Percentiles rank a stretch among this genome's conserved stretches.
phyloP scores from a whole-genome alignment of 2,329 filamentous ascomycete species.

The Periconia sp. region DNA sequence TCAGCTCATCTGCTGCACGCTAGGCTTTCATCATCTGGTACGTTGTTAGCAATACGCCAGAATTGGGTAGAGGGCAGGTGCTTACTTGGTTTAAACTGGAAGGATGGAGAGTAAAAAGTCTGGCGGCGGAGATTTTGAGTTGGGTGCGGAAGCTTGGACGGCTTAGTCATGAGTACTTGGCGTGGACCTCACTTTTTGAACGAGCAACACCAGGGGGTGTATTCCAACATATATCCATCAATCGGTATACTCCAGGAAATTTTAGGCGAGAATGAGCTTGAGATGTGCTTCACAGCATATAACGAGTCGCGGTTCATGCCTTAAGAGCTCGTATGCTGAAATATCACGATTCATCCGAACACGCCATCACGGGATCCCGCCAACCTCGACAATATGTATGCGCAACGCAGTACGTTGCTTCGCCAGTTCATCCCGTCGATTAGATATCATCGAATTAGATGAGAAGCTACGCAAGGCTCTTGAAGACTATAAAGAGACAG shows the following conservation, averaged over 20 bases:
- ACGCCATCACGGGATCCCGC: conserved; percentile 36
- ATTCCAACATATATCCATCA: not conserved
- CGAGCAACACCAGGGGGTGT: not conserved
- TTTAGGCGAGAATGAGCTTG: conserved; percentile 27
- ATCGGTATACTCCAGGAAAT: not conserved
- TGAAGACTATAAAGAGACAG: conserved; percentile 37
- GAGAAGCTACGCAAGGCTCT: conserved; percentile 30
- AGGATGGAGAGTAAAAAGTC: conserved; percentile 73
- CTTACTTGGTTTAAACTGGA: conserved; percentile 99
- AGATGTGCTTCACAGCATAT: conserved; percentile 22
- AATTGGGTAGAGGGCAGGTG: conserved; percentile 29
- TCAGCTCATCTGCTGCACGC: conserved; percentile 93
- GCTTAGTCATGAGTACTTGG: conserved; percentile 35
- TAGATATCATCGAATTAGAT: conserved; percentile 14
- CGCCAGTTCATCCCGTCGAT: conserved; percentile 6
- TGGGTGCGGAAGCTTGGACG: conserved; percentile 27
- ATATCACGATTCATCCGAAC: conserved; percentile 40
- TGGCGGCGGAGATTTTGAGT: conserved; percentile 42
- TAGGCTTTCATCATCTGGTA: conserved; percentile 98
- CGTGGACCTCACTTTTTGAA: conserved; percentile 11
- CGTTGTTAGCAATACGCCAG: conserved; percentile 26
- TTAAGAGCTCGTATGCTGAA: conserved; percentile 40
- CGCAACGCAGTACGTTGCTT: conserved; percentile 21
- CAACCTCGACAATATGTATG: conserved; percentile 11
- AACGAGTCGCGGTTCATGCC: conserved; percentile 15